Evolutionary conservation across 2,329 filamentous ascomycete species (phyloP).

Genomic region (Chrysosporium queenslandicum): DNA sequence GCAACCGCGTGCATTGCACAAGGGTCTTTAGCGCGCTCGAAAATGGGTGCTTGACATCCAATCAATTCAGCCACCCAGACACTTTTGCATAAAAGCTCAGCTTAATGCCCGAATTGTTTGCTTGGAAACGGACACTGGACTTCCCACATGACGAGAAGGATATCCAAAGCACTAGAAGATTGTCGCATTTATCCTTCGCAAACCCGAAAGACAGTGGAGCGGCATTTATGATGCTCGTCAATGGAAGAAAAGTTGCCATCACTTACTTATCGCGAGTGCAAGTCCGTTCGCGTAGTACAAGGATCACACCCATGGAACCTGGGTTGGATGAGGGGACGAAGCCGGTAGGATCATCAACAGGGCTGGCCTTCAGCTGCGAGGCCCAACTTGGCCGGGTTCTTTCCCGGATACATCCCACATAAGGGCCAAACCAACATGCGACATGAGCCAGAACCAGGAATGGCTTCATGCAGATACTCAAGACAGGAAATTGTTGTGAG

Average conservation of each 20-base stretch:
- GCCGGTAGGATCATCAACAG: neutral
- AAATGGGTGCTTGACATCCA: constrained; percentile 22
- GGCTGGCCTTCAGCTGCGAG: neutral
- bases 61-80: constrained; percentile 32
- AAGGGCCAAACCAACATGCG: neutral
- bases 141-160: too few relatives aligned
- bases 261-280: too few relatives aligned
- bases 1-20: constrained; percentile 14
- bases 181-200: too few relatives aligned
- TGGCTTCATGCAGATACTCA: neutral
- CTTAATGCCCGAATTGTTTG: neutral
- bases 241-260: too few relatives aligned
- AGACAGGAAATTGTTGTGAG: neutral
- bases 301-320: too few relatives aligned
- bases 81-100: constrained; percentile 2
- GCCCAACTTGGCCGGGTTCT: neutral
- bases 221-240: too few relatives aligned
- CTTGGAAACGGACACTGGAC: too few relatives aligned
- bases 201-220: too few relatives aligned
- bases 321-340: too few relatives aligned
- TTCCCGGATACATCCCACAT: neutral
- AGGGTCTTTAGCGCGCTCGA: constrained; percentile 1
- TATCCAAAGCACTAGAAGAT: too few relatives aligned
- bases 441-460: neutral
- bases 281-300: too few relatives aligned